Base-by-base conservation (phyloP, 805 yeast genomes). In the Candida sakaeoensis region DNA sequence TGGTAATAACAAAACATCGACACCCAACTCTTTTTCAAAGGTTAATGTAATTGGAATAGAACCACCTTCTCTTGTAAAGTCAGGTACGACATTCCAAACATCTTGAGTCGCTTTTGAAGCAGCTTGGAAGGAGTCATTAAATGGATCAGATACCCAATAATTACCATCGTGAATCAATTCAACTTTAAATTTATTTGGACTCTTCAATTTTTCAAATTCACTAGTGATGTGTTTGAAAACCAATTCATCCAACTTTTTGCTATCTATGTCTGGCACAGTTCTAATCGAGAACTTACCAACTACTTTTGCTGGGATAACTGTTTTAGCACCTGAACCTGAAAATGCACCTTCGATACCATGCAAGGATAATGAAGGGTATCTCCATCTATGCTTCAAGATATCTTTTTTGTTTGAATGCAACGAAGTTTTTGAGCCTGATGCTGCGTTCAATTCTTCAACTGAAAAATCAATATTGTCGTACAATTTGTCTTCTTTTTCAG, bases 301-400 rank as follows among this genome's bases (percentile, higher is more conserved):
- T 24, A 93, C 98, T 60, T 82, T 84, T 36, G 96, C 86, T 25
- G 99, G 99, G 50, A 93, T 93, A 38, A 93, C 99, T 24, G 99
- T 93, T 73, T 93, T 93, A 43, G 98, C 99, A 49, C 99, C 99
- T 34, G 85, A 76, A 32, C 85, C 91, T 35, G 84, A 82, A 64
- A 93, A 93, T 5, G 98, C 99, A 48, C 99, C 99, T 68, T 93
- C 99, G 41, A 93, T 77, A 51, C 99, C 99, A 65, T 93, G 99
- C 50, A 93, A 64, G 2, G 98, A 90, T 54, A 93, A 73, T 6
- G 98, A 88, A 41, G 99, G 99, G 68, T 74, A 89, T 75, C 99
- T 84, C 99, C 99, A 93, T 77, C 99, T 82, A 65, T 90, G 97
- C 85, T 89, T 91, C 55, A 93, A 76, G 44, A 95, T 89, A 44